Evolutionary conservation across 2,329 filamentous ascomycete genomes (phyloP), one percentile per base, ranked within the genome.

Genomic region (Aureobasidium mangrovei): DNA sequence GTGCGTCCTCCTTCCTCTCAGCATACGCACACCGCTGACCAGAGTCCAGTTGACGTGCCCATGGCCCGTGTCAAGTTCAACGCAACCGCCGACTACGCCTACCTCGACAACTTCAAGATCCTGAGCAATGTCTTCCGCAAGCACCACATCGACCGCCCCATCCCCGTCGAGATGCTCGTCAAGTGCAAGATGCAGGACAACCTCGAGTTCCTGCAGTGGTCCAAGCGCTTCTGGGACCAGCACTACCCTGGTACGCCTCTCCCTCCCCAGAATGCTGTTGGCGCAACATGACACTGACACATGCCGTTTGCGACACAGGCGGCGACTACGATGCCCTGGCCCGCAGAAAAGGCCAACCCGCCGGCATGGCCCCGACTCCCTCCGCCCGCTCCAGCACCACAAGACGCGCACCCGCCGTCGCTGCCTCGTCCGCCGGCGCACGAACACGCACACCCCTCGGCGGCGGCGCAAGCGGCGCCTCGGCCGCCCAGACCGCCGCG

Each of bases 181-280:
- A 98, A 97, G 73, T 98, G 93, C 79, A 96, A 95, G 78, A 98
- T 98, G 91, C 93, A 98, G 79, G 93, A 98, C 73, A 98, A 98
- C 76, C 86, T 98, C 64, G 93, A 97, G 69, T 98, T 98, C 71
- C 78, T 98, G 58, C 93, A 98, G 75, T 98, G 90, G 86, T 85
- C 85, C 57, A 98, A 98, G 81, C 79, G 81, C 63, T 96, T 90
- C 77, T 98, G 93, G 93, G 93, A 98, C 67, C 88, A 96, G 69
- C 90, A 96, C 78, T 98, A 88, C 73, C 93, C 93, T 6, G 93
- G 53, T 54, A 47, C 9, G n/a, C 18, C 12, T 42, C 24, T 42
- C 26, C 27, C n/a, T 39, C n/a, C 36, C 36, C 36, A 12, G 1
- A 39, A 10, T 18, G 18, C 36, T 39, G 12, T 4, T 18, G 3